Evolutionary conservation across 768 basidiomycete genomes (phyloP), one percentile per base, ranked within the genome.

Genomic region (Boletus tomentosulus): DNA sequence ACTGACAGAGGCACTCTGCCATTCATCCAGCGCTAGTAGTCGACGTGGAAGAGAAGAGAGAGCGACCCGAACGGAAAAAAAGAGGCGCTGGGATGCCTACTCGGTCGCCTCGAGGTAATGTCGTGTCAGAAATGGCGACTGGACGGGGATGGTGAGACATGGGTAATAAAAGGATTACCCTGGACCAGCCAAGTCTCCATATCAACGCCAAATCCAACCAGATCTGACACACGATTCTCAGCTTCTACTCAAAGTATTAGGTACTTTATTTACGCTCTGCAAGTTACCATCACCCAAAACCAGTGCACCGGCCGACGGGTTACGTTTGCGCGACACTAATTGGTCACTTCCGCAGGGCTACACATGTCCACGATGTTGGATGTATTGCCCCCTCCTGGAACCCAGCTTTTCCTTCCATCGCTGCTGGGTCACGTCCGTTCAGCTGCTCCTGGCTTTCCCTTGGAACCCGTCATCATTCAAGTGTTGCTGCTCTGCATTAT

Each of bases 401-500:
- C 76, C 0, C 74, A 72, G 30, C 62, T 62, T 1, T 82, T 84
- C 60, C 68, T 84, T n/a, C 76, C 81, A 13, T 70, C 75, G 2
- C 63, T 85, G 28, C 58, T 86, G 11, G 64, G 71, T 4, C 71
- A 78, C 53, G 65, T 86, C 49, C 78, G 74, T 37, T 59, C 72
- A n/a, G 66, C 69, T 7, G 67, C 71, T 27, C 72, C 79, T n/a
- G 72, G 68, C 9, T 65, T 85, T 15, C 84, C 84, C 8, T 52
- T 87, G 3, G 86, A 89, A 49, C 74, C 80, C 10, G 77, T 81
- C 48, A 77, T 88, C 39, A 68, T 89, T 22, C 85, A 85, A 64
- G 81, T 84, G 22, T 70, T 89, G 15, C 77, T 89, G 30, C 77
- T 85, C 4, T 86, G 80, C 64, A 73, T 89, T 45, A 71, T 86